Evolutionary conservation across 2,329 filamentous ascomycete genomes (phyloP).

Genomic region (Alternaria ventricosa): DNA sequence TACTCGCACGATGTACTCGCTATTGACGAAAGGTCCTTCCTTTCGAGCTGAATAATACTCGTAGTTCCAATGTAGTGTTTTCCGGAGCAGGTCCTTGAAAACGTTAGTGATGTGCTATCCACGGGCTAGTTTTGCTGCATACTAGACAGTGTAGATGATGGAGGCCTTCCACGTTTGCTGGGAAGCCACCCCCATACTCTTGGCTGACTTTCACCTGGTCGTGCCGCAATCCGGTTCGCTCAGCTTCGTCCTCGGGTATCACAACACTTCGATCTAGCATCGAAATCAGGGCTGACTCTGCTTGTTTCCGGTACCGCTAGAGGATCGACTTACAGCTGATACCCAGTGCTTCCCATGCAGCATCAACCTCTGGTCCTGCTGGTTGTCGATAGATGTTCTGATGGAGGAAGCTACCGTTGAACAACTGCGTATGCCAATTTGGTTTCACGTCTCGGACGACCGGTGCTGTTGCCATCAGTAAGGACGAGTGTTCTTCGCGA

Average conservation of each 20-base stretch:
- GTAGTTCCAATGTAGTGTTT: slow-evolving; percentile 66
- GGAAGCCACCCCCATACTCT: slow-evolving; percentile 65
- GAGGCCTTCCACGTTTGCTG: slow-evolving; percentile 64
- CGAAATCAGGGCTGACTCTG: background rate
- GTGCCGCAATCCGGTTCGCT: slow-evolving; percentile 57
- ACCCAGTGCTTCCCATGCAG: slow-evolving; percentile 62
- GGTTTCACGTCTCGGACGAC: slow-evolving; percentile 51
- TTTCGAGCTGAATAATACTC: slow-evolving; percentile 61
- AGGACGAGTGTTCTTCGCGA: background rate
- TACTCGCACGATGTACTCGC: slow-evolving; percentile 60
- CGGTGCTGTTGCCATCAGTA: slow-evolving; percentile 30
- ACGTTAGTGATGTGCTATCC: slow-evolving; percentile 16
- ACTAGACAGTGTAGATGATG: slow-evolving; percentile 67
- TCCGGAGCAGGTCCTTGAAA: slow-evolving; percentile 63
- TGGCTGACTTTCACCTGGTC: slow-evolving; percentile 63
- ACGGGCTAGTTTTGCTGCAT: slow-evolving; percentile 7
- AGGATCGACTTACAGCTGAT: slow-evolving; percentile 54
- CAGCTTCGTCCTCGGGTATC: slow-evolving; percentile 59
- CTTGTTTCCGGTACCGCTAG: background rate
- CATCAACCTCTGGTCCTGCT: slow-evolving; percentile 61
- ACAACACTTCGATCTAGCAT: slow-evolving; percentile 49
- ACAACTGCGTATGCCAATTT: slow-evolving; percentile 51
- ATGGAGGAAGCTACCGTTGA: slow-evolving; percentile 64
- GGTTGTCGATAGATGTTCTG: slow-evolving; percentile 61
- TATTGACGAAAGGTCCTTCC: slow-evolving; percentile 62